Evolutionary conservation across 768 basidiomycete species (phyloP), one percentile per base, ranked within the genome.

Genomic region (Termitomyces sp.): DNA sequence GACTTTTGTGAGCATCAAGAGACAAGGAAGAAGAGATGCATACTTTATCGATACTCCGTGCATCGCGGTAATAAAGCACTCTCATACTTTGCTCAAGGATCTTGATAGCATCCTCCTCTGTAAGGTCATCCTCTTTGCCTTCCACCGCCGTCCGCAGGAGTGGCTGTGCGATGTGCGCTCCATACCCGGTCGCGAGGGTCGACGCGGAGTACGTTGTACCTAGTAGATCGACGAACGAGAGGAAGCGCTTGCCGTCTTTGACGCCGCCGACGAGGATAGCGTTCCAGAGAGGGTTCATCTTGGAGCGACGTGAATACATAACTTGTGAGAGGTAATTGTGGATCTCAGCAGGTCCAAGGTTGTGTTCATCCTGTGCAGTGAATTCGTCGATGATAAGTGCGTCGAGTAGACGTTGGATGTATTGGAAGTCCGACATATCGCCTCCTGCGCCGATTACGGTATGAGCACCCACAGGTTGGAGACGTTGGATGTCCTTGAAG

Each of bases 341-440:
- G 62, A 98, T 90, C 70, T 98, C 92, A 0, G 82, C 80, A 0
- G 96, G 92, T 20, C 92, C 91, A 3, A 98, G 85, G 31, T 81
- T 77, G 67, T 97, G 92, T 0, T 88, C 90, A 70, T 99, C 97
- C 60, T 86, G 85, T 40, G 87, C 82, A 5, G 91, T 84, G 65
- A 88, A 84, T 74, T 99, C 95, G 40, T 89, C 85, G 64, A 87
- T 79, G 47, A 89, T 83, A 50, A 96, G 78, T 29, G 86, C 83
- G 63, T 97, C 91, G 51, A 99, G 85, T 50, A 88, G 69, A 52
- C 78, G 80, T 70, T 97, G 92, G 66, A 98, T 82, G 74, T 92
- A 88, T 73, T 99, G 97, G 76, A 94, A 98, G 77, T 99, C 97
- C 68, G 91, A 91, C 88, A 99, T 92, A 79, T 99, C 97, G 32